Evolutionary conservation across 352 stramenopile genomes (phyloP).

Genomic region (Phytopythium litorale): DNA sequence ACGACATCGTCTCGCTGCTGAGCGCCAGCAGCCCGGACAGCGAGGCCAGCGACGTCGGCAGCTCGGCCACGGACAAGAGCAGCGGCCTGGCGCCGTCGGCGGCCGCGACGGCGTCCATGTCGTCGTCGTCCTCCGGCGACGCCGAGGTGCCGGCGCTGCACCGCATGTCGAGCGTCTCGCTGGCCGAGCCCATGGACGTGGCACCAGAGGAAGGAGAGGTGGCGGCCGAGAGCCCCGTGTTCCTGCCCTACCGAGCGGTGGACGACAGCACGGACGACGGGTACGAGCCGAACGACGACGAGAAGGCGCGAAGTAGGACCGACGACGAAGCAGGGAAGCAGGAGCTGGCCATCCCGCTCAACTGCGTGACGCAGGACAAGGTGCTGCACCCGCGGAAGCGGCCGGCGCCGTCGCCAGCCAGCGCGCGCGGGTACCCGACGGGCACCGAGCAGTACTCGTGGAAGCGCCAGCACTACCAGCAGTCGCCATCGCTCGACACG

Average conservation of each 20-base stretch:
- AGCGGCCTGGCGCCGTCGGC: slow-evolving; percentile 9
- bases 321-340: too few relatives aligned
- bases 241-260: slow-evolving; percentile 1
- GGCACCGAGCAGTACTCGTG: slow-evolving; percentile 21
- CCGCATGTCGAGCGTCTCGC: slow-evolving; percentile 45
- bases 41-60: slow-evolving; percentile 32
- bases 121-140: neutral
- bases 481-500: neutral
- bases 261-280: slow-evolving; percentile 18
- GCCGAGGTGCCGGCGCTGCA: slow-evolving; percentile 22
- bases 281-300: slow-evolving; percentile 26
- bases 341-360: slow-evolving; percentile 23
- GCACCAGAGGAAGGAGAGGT: slow-evolving; percentile 14
- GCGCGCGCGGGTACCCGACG: slow-evolving; percentile 16
- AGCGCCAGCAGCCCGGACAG: slow-evolving; percentile 22
- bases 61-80: slow-evolving; percentile 24
- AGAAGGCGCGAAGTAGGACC: slow-evolving; percentile 12
- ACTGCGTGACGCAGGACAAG: slow-evolving; percentile 44
- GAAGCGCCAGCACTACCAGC: slow-evolving; percentile 25
- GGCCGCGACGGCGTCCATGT: slow-evolving; percentile 1
- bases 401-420: slow-evolving; percentile 30
- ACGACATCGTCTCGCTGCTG: slow-evolving; percentile 20
- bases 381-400: slow-evolving; percentile 34
- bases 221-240: slow-evolving; percentile 4
- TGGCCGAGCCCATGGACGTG: slow-evolving; percentile 19